Percentiles rank a stretch among this genome's conserved stretches.
These are phyloP conservation scores for Populus simonii DNA, from an alignment of 345 rosid species.

Conservation along the genomic window DNA sequence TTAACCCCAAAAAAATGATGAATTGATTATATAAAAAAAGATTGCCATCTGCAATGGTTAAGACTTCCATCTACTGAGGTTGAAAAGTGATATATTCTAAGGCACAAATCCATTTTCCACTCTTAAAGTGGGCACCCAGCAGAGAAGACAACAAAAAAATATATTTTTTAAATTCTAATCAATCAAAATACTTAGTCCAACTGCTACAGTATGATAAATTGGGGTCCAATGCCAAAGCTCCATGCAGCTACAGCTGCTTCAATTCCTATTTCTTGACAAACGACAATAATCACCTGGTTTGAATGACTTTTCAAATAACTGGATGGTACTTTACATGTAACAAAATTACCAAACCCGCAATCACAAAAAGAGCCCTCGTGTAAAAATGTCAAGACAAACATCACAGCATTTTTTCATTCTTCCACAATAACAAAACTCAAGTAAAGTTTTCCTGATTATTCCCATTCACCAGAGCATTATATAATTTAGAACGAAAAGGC, in stretches of 20 bases:
- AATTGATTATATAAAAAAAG: not conserved
- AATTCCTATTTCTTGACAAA: not conserved
- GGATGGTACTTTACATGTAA: not conserved
- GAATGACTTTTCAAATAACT: not conserved
- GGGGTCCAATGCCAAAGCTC: not conserved
- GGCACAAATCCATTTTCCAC: not conserved
- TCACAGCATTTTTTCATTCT: not conserved
- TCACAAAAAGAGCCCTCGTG: not conserved
- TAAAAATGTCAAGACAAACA: not conserved
- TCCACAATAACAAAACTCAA: not conserved
- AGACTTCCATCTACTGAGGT: too few relatives aligned
- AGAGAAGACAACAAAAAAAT: not conserved
- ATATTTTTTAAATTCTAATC: not conserved
- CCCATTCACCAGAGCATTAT: not conserved
- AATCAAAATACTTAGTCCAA: not conserved
- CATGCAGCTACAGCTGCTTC: not conserved
- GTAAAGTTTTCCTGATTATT: not conserved
- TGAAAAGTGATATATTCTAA: not conserved
- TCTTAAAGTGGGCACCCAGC: not conserved
- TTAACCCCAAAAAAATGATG: not conserved
- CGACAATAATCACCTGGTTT: not conserved
- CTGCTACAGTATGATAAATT: not conserved
- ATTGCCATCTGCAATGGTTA: not conserved
- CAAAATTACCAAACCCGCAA: not conserved
- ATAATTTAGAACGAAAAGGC: not conserved